These are phyloP conservation scores for Kwoniella europaea DNA, from an alignment of 768 basidiomycete genomes.

Conservation along the genomic window DNA sequence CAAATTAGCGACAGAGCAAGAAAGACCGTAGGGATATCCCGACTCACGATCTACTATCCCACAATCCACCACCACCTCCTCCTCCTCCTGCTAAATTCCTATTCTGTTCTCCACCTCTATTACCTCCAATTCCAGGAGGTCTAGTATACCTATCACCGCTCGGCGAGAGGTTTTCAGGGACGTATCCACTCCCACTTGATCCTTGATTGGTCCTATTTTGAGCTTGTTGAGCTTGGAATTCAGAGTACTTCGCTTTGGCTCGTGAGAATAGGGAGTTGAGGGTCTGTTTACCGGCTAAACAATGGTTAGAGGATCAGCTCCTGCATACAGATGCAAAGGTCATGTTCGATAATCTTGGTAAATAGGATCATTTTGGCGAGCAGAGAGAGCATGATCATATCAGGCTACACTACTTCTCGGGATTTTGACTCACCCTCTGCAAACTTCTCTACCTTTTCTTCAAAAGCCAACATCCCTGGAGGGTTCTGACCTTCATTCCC, in stretches of 20 bases:
- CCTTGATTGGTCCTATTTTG: constrained; percentile 12
- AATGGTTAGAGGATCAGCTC: too few species aligned
- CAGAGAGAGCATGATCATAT: too few species aligned
- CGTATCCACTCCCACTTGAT: constrained; percentile 12
- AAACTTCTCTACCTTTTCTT: constrained; percentile 52
- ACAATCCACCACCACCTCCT: constrained; percentile 8
- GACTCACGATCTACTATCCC: constrained; percentile 17
- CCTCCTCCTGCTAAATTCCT: constrained; percentile 2
- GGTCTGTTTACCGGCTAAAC: constrained; percentile 53
- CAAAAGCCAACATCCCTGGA: constrained; percentile 50
- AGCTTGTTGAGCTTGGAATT: constrained; percentile 46
- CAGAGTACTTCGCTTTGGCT: constrained; percentile 52
- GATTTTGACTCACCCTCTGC: constrained; percentile 52
- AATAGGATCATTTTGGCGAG: too few species aligned
- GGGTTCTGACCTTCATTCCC: constrained; percentile 31
- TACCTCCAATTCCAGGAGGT: constrained; percentile 35
- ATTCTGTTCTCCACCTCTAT: constrained; percentile 48
- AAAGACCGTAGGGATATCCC: constrained; percentile 2
- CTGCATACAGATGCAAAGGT: too few species aligned
- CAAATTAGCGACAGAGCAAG: constrained; percentile 27
- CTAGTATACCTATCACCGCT: constrained; percentile 19
- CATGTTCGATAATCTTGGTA: too few species aligned
- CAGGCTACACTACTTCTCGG: too few species aligned
- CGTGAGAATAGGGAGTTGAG: constrained; percentile 51
- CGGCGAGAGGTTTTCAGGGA: constrained; percentile 22